Percentiles rank a stretch among this genome's conserved stretches.
Conservation (phyloP, 345 rosid species). For the Turnera subulata region DNA sequence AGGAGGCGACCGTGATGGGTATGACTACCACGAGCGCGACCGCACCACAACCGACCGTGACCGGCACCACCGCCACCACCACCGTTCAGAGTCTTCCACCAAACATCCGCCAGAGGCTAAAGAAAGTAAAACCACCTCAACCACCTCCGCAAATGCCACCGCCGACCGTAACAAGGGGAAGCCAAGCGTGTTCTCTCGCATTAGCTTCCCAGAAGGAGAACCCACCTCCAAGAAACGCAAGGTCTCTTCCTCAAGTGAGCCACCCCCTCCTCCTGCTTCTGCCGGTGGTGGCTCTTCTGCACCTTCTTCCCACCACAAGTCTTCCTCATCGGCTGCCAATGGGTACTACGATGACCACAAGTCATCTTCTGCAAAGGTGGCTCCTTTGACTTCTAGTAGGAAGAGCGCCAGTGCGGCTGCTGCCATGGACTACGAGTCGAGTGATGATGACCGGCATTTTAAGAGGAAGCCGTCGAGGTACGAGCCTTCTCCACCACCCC, state of each 20-base stretch:
- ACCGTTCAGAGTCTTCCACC: slow-evolving; percentile 38
- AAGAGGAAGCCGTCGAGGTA: slow-evolving; percentile 88
- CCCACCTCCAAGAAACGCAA: slow-evolving; percentile 50
- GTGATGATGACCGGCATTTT: slow-evolving; percentile 89
- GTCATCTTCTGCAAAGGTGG: slow-evolving; percentile 31
- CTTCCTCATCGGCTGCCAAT: slow-evolving; percentile 30
- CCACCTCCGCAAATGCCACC: slow-evolving; percentile 21
- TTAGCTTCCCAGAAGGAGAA: slow-evolving; percentile 78
- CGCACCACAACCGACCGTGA: slow-evolving; percentile 17
- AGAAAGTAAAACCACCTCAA: slow-evolving; percentile 23
- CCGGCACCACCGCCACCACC: slow-evolving; percentile 22
- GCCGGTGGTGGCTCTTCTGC: slow-evolving; percentile 15
- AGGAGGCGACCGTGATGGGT: slow-evolving; percentile 35
- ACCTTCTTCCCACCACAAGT: slow-evolving; percentile 37
- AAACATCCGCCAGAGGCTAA: slow-evolving; percentile 29
- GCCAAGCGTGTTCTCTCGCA: slow-evolving; percentile 86
- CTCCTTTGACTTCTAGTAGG: slow-evolving; percentile 14
- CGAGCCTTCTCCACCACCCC: slow-evolving; percentile 55
- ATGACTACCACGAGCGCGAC: slow-evolving; percentile 28
- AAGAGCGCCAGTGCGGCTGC: slow-evolving; percentile 30
- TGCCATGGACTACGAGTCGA: slow-evolving; percentile 63
- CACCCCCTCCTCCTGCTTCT: slow-evolving; percentile 5
- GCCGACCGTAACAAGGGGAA: slow-evolving; percentile 49
- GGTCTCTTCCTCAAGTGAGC: slow-evolving; percentile 35
- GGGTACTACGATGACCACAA: slow-evolving; percentile 42